Base-by-base conservation (phyloP, 768 basidiomycete genomes). In the Psilocybe cubensis region DNA sequence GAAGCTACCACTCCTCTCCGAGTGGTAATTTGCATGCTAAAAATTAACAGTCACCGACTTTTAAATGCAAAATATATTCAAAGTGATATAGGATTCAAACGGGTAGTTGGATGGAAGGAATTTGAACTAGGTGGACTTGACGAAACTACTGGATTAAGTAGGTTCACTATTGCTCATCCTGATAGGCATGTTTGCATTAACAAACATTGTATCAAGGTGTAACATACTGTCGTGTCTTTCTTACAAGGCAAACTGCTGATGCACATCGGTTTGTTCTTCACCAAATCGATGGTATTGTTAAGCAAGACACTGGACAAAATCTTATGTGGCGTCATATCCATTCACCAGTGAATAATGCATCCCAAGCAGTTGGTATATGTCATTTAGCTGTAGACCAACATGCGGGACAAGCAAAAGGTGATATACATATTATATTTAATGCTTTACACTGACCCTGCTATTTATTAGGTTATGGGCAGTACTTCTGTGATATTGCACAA, bases 61-160 rank as follows among this genome's bases (percentile, higher is more conserved):
- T 25, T 42, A 0, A n/a, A 33, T 2, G 62, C 64, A 1, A 63
- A 67, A 20, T 71, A 65, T 45, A 17, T 69, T 8, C 68, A 72
- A 52, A 66, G 67, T 23, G 64, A 72, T 53, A 73, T 71, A 23
- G 61, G 55, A 0, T 71, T 69, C 60, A 68, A 68, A 23, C 54
- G 66, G 7, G 55, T 71, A 4, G 59, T 61, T 1, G 67, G 70
- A 0, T 73, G 65, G 35, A 55, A 66, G 12, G 66, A 72, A 40
- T 71, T 73, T 54, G 66, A 69, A 45, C 25, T 64, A 0, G 63
- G 49, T 1, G 44, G 48, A 1, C 40, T 58, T 8, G 49, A 64
- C 35, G 25, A 14, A 3, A 47, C 24, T 3, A 52, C 53, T 7
- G n/a, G 52, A 23, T 52, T 40, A 23, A 49, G 57, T 61, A 23